Evolutionary conservation across 1,284 basidiomycete species (phyloP).

Genomic region (Peniophora sp.): DNA sequence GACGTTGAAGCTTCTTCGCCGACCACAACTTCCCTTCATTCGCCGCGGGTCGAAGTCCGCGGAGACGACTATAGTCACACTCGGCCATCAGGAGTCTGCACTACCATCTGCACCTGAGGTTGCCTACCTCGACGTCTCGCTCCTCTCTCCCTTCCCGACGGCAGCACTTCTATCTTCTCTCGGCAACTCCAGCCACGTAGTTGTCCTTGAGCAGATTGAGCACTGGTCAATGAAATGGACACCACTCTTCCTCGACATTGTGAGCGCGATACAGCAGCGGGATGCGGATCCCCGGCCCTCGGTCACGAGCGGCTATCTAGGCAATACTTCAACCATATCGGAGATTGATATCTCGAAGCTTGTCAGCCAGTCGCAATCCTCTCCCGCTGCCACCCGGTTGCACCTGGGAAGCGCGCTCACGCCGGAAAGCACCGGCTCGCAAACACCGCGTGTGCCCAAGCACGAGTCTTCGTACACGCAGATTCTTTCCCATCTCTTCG

Average conservation of each 20-base stretch:
- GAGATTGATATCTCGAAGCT: constrained; percentile 39
- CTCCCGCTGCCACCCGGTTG: constrained; percentile 30
- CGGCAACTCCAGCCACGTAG: constrained; percentile 60
- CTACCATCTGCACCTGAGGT: constrained; percentile 22
- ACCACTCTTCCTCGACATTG: constrained; percentile 79
- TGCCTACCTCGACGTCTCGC: constrained; percentile 59
- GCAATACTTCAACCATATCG: constrained; percentile 36
- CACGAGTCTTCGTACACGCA: constrained; percentile 91
- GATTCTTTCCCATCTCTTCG: constrained; percentile 80
- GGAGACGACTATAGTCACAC: constrained; percentile 62
- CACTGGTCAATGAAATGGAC: constrained; percentile 83
- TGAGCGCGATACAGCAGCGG: constrained; percentile 63
- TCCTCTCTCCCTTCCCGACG: constrained; percentile 71
- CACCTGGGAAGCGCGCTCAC: constrained; percentile 30
- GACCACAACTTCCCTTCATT: constrained; percentile 48
- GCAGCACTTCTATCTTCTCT: constrained; percentile 59
- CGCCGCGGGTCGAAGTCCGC: constrained; percentile 42
- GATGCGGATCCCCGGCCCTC: constrained; percentile 40
- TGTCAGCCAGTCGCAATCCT: constrained; percentile 30
- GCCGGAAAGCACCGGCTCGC: constrained; percentile 14
- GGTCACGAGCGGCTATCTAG: constrained; percentile 58
- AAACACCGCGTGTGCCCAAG: constrained; percentile 63
- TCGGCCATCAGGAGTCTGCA: constrained; percentile 56
- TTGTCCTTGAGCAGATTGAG: constrained; percentile 80
- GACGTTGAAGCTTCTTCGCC: constrained; percentile 53